phyloP scores from a whole-genome alignment of 192 early-diverging fungal species.

The Funneliformis geosporum region DNA sequence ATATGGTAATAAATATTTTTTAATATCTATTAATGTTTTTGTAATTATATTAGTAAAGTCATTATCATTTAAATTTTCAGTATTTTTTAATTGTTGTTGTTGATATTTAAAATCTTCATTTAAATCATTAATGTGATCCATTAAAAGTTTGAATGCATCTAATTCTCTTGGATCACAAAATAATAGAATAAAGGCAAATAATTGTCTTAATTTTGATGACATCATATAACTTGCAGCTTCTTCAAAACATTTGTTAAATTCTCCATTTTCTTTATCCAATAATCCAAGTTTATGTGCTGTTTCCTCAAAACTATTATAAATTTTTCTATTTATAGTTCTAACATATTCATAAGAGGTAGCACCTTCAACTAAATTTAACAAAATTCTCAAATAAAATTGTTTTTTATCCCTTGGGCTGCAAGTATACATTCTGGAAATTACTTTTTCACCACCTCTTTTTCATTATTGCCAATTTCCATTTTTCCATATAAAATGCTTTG shows the following conservation, averaged over 20 bases:
- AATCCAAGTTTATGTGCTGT: slow-evolving; percentile 21
- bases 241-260: slow-evolving; percentile 14
- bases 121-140: not conserved
- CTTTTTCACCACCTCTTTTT: not conserved
- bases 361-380: slow-evolving; percentile 24
- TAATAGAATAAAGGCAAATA: slow-evolving; percentile 33
- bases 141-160: not conserved
- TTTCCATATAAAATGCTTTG: slow-evolving; percentile 25
- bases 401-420: slow-evolving; percentile 23
- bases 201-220: slow-evolving; percentile 1
- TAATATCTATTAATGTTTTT: not conserved
- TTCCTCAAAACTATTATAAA: slow-evolving; percentile 28
- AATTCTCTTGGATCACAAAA: not conserved
- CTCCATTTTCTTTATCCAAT: slow-evolving; percentile 29
- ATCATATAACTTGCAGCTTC: not conserved
- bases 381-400: slow-evolving; percentile 26
- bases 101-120: slow-evolving; percentile 21
- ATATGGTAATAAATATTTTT: not conserved
- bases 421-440: slow-evolving; percentile 17
- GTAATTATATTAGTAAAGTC: not conserved
- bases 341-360: slow-evolving; percentile 27
- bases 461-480: not conserved
- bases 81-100: not conserved
- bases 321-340: slow-evolving; percentile 21
- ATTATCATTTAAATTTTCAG: not conserved